Conservation (phyloP, 2,329 filamentous ascomycete species). For the Nothopassalora personata region DNA sequence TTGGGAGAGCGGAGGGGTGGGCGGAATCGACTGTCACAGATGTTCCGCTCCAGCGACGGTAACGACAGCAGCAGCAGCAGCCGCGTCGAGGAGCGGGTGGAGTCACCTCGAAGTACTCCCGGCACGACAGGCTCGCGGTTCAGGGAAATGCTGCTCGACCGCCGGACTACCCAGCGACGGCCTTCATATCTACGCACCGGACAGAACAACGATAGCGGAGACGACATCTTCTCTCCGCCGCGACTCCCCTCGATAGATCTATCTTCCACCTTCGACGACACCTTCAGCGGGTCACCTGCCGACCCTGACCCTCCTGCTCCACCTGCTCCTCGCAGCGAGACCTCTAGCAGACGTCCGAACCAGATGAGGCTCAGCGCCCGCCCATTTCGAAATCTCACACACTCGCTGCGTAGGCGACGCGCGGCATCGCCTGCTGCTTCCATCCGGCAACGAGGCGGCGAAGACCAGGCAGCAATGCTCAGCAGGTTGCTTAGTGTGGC, state of each 20-base stretch:
- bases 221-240: constrained; percentile 24
- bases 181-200: constrained; percentile 24
- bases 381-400: constrained; percentile 39
- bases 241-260: constrained; percentile 32
- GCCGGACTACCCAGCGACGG: constrained; percentile 16
- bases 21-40: constrained; percentile 7
- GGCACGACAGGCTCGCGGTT: constrained; percentile 21
- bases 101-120: background rate
- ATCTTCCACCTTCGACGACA: constrained; percentile 32
- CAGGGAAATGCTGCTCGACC: constrained; percentile 15
- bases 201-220: constrained; percentile 15
- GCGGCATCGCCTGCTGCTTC: constrained; percentile 35
- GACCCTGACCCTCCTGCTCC: constrained; percentile 15
- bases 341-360: constrained; percentile 26
- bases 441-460: constrained; percentile 42
- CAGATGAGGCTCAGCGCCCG: constrained; percentile 25
- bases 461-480: constrained; percentile 58
- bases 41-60: constrained; percentile 2
- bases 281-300: constrained; percentile 23
- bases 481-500: constrained; percentile 59
- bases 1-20: background rate
- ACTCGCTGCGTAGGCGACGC: constrained; percentile 48
- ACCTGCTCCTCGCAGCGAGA: constrained; percentile 21
- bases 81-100: constrained; percentile 4
- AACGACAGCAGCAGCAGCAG: constrained; percentile 1